These are phyloP conservation scores for Pleurotus salmoneostramineus DNA, from an alignment of 768 basidiomycete genomes.

Conservation along the genomic window DNA sequence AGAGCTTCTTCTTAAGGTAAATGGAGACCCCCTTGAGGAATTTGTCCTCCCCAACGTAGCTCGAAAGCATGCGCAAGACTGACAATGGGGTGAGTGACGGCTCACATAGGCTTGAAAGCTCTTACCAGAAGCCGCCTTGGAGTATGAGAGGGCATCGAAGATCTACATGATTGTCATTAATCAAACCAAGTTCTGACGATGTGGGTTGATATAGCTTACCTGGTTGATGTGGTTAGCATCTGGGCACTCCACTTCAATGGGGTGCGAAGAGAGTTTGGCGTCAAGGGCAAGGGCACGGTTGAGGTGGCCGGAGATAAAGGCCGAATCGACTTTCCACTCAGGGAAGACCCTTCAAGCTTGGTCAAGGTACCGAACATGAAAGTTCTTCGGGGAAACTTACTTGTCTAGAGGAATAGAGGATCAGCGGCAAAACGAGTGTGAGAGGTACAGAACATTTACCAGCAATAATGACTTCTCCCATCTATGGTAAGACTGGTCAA, in stretches of 20 bases:
- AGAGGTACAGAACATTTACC: conserved; percentile 38
- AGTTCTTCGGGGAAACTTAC: conserved; percentile 26
- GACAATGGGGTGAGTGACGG: background rate
- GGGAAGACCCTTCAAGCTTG: conserved; percentile 57
- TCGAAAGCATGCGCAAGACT: conserved; percentile 93
- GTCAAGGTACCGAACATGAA: background rate
- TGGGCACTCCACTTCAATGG: conserved; percentile 87
- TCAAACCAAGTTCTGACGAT: background rate
- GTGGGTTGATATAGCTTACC: conserved; percentile 24
- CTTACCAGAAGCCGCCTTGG: conserved; percentile 75
- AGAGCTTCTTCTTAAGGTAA: conserved; percentile 88
- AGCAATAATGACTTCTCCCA: conserved; percentile 85
- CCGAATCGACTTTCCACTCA: conserved; percentile 81
- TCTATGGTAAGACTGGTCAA: conserved; percentile 30
- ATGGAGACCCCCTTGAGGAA: conserved; percentile 88
- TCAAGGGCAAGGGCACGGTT: conserved; percentile 79
- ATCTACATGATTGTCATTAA: conserved; percentile 44
- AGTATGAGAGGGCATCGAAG: conserved; percentile 85
- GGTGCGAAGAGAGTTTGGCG: conserved; percentile 83
- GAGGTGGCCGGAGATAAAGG: conserved; percentile 78
- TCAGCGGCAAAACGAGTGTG: background rate
- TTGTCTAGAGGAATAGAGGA: conserved; percentile 37
- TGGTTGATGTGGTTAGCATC: conserved; percentile 85
- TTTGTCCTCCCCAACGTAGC: conserved; percentile 82
- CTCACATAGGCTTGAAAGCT: background rate